These are phyloP conservation scores for Globisporangium perplexum DNA, from an alignment of 352 stramenopile species.

Conservation along the genomic window DNA sequence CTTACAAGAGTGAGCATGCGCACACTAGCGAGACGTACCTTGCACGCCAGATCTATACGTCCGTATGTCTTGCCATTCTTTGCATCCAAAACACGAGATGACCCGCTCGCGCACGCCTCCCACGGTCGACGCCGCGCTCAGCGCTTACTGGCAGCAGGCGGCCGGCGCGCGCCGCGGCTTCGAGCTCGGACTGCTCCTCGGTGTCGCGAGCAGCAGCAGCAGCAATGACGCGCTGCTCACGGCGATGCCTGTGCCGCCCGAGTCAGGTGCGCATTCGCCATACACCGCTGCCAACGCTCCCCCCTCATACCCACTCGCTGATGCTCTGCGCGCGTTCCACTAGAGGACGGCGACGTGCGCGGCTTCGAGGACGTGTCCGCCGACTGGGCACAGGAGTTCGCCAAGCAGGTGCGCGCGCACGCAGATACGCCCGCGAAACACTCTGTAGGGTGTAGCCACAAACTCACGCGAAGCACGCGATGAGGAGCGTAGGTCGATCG, in stretches of 20 bases:
- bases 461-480: no score
- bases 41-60: no score
- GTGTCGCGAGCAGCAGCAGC: slow-evolving; percentile 15
- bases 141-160: slow-evolving; percentile 17
- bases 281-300: not conserved
- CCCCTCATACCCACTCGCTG: no score
- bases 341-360: slow-evolving; percentile 23
- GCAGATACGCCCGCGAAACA: not conserved
- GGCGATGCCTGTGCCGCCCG: slow-evolving; percentile 40
- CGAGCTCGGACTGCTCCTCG: slow-evolving; percentile 56
- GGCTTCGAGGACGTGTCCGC: slow-evolving; percentile 48
- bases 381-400: slow-evolving; percentile 61
- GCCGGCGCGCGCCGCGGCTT: slow-evolving; percentile 23
- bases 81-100: slow-evolving; percentile 13
- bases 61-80: no score
- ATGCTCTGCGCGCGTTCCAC: not conserved
- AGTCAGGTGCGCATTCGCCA: slow-evolving; percentile 26
- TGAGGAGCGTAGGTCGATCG: slow-evolving; percentile 27
- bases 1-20: no score
- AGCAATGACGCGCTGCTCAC: slow-evolving; percentile 36
- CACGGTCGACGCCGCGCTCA: slow-evolving; percentile 23
- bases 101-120: slow-evolving; percentile 18
- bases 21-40: no score
- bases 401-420: slow-evolving; percentile 31
- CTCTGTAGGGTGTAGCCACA: no score